These are phyloP conservation scores for Fusarium mundagurra DNA, from an alignment of 2,329 filamentous ascomycete genomes.

Conservation along the genomic window DNA sequence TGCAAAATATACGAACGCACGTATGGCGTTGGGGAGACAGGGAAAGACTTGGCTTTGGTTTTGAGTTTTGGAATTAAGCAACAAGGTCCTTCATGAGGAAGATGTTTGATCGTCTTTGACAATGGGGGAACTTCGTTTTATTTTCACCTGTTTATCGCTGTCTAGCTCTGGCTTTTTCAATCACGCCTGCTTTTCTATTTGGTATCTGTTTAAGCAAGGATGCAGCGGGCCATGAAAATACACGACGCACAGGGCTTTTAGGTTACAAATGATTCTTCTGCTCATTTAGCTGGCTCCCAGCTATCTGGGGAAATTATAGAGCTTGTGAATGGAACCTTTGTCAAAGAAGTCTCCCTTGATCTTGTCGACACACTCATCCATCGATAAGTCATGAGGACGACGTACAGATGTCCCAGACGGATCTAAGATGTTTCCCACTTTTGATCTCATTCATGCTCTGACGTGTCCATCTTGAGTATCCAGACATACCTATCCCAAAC, in stretches of 20 bases:
- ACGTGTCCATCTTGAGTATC: background rate
- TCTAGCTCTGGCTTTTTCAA: slow-evolving; percentile 16
- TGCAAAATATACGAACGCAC: slow-evolving; percentile 37
- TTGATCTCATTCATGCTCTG: background rate
- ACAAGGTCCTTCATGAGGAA: background rate
- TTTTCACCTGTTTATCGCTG: background rate
- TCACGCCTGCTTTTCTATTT: slow-evolving; percentile 31
- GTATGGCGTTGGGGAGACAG: slow-evolving; percentile 46
- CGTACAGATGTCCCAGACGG: background rate
- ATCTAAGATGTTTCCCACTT: background rate
- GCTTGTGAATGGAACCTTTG: slow-evolving; percentile 2
- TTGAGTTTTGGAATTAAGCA: slow-evolving; percentile 22
- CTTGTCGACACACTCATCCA: background rate
- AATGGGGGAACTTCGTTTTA: slow-evolving; percentile 18
- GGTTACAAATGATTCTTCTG: slow-evolving; percentile 3
- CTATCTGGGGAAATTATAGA: slow-evolving; percentile 18
- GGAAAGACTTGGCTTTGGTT: slow-evolving; percentile 10
- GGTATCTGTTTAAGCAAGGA: slow-evolving; percentile 23
- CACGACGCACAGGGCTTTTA: slow-evolving; percentile 33
- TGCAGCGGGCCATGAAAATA: slow-evolving; percentile 42
- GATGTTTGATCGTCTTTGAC: slow-evolving; percentile 8
- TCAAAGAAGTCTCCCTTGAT: background rate
- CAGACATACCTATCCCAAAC: background rate
- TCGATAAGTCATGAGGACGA: background rate
- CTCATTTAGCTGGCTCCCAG: background rate